Evolutionary conservation across 768 basidiomycete species (phyloP), one percentile per base, ranked within the genome.

Genomic region (Leccinum olivaceopallidum): DNA sequence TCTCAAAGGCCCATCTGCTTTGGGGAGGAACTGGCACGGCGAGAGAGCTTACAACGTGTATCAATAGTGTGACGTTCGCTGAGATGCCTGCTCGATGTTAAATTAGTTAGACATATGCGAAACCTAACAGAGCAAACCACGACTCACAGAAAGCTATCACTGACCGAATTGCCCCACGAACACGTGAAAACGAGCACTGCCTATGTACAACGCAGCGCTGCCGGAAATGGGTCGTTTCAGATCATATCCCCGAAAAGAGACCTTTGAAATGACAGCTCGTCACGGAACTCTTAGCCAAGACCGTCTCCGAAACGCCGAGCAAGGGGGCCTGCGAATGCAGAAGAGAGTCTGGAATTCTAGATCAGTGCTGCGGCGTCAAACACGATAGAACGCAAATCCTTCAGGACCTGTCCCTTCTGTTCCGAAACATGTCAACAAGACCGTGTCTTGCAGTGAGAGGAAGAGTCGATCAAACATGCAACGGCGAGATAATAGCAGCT

Each of bases 361-460:
- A 77, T 92, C 8, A 9, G 82, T 9, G 88, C 59, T 63, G 67
- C 47, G 61, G 50, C 30, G 36, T 55, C 54, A 49, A 20, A 47
- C 16, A 28, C 77, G 63, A 86, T 87, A 5, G 81, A 79, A 22
- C 83, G 75, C 90, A 95, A 94, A 3, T 89, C 83, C 58, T 94
- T 88, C 57, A 94, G 79, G 87, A 86, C 76, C 94, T 92, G 6
- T 90, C 89, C 86, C 84, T n/a, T 92, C 89, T 85, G 89, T 56
- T 3, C 58, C 55, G 50, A 42, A 55, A 50, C 55, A 64, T 56
- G 65, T 63, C 61, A 56, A 62, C 22, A 42, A 39, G 57, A 28
- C 51, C 48, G 16, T 16, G 32, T 54, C 36, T 62, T 56, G 49
- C 47, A 48, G 24, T 32, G 53, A 60, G 59, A 60, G n/a, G 55